Base-by-base conservation (phyloP, 192 early-diverging fungal species). In the Diversispora eburnea region DNA sequence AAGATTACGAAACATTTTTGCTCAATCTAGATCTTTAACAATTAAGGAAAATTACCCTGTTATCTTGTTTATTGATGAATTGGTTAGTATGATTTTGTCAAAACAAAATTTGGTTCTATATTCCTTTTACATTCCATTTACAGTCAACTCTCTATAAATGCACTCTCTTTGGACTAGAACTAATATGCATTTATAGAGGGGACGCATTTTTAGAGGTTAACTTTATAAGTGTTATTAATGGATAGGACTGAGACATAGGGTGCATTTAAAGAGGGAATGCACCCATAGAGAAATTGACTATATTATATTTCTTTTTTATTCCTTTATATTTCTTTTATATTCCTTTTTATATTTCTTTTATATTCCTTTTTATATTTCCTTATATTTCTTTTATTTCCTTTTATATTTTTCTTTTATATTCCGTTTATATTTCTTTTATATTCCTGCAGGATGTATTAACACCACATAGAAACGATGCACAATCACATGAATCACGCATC, bases 1-100 rank as follows among this genome's bases (percentile, higher is more conserved):
- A 56, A 84, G 83, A 48, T 77, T 98, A 20, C 84, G 95, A 0
- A 70, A 73, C 4, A 86, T 84, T 64, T 98, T 98, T 74, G 75
- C 75, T 2, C 86, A 90, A 68, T 95, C 95, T 6, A 81, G 84
- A 25, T 63, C 70, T 0, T 42, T 79, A 12, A 81, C 84, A 8
- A 25, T 74, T 4, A 62, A 71, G 1, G 68, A 77, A 5, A 51
- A 72, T 42, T 43, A 66, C 15, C 83, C 93, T 0, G 87, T 89
- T 61, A 92, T 99, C 46, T 75, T 99, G 22, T 99, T 99, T 80
- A 98, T 99, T 67, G 97, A 99, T 79, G 97, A 99, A 76, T 87
- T 99, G 54, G 92, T 87, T 99, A 49, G 92, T 91, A 79, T 77
- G 85, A 66, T 17, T 17, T 13, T 12, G 13, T 51, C 1, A 12